A percentile compares a stretch with the other conserved stretches of the same genome.
Conservation (phyloP, 2,329 filamentous ascomycete genomes). For the Pseudogymnoascus sp. region DNA sequence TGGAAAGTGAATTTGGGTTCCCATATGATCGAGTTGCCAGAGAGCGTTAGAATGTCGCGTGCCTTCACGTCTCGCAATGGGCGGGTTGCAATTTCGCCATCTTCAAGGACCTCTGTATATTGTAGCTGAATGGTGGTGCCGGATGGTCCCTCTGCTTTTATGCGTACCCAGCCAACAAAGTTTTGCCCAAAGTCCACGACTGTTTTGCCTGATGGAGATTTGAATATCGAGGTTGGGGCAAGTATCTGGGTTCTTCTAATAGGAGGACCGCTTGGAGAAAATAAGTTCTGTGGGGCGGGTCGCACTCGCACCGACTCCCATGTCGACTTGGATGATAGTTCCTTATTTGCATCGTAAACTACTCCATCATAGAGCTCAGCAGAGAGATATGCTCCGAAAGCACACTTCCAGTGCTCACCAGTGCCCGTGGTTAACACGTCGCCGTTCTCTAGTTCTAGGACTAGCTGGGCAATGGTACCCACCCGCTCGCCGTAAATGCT, state of each 20-base stretch:
- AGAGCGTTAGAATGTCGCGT: constrained; percentile 28
- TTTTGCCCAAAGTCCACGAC: constrained; percentile 1
- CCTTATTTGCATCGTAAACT: constrained; percentile 34
- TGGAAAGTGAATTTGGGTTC: constrained; percentile 39
- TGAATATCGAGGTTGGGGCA: constrained; percentile 7
- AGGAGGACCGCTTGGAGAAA: constrained; percentile 36
- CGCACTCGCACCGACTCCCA: constrained; percentile 28
- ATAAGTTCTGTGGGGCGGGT: constrained; percentile 27
- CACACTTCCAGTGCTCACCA: constrained; percentile 33
- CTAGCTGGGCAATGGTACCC: constrained; percentile 33
- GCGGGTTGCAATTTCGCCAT: constrained; percentile 30
- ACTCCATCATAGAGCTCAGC: constrained; percentile 46
- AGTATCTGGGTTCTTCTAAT: constrained; percentile 30
- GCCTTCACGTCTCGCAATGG: constrained; percentile 31
- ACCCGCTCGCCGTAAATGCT: constrained; percentile 34
- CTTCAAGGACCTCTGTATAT: constrained; percentile 35
- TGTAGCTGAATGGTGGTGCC: constrained; percentile 25
- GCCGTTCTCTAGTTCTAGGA: constrained; percentile 29
- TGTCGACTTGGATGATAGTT: constrained; percentile 13
- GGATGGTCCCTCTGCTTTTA: not conserved
- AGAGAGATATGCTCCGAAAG: constrained; percentile 28
- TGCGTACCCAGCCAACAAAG: not conserved
- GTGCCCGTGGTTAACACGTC: constrained; percentile 25
- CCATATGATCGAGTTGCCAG: constrained; percentile 26
- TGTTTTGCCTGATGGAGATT: not conserved